Evolutionary conservation across 805 yeast genomes (phyloP), one percentile per base, ranked within the genome.

Genomic region (Metschnikowia vanudenii): DNA sequence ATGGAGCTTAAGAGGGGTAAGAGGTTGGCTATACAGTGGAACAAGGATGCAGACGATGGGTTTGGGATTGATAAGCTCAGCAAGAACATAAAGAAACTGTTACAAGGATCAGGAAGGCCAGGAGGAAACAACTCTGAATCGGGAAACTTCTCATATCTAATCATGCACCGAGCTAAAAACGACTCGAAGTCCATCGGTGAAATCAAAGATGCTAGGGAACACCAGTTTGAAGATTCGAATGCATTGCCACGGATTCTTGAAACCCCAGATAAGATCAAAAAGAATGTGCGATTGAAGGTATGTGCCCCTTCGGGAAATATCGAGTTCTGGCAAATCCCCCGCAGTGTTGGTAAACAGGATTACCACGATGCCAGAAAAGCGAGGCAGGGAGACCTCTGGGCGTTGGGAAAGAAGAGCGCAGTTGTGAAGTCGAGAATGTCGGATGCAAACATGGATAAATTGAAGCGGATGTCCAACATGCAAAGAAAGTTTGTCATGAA

Each of bases 331-430:
- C 83, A 83, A 13, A 78, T 94, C 2, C 85, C 97, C 0, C 86
- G 84, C 61, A 82, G 95, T 16, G 74, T 79, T 45, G 86, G 88
- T 5, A 80, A 81, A 51, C 85, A 80, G 50, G 80, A 73, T 2
- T 94, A 88, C 56, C 95, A 88, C 59, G 98, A 94, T 69, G 96
- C 96, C 0, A 75, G 97, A 45, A 92, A 94, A 63, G 80, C 88
- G 0, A 65, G 65, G n/a, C 78, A 79, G 60, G 96, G 97, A 18
- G 99, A 94, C 62, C 66, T 84, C 43, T 94, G 98, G 99, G 84
- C 86, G 1, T 58, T 63, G 45, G 73, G 64, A 9, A 64, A 64
- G 54, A 72, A 72, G 57, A 58, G 65, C 28, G 64, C 61, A 2
- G 56, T 57, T 12, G 68, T 66, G 8, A 67, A 64, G 54, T 63